phyloP scores from a whole-genome alignment of 768 basidiomycete species.

The Tylopilus cervinicoccineus region DNA sequence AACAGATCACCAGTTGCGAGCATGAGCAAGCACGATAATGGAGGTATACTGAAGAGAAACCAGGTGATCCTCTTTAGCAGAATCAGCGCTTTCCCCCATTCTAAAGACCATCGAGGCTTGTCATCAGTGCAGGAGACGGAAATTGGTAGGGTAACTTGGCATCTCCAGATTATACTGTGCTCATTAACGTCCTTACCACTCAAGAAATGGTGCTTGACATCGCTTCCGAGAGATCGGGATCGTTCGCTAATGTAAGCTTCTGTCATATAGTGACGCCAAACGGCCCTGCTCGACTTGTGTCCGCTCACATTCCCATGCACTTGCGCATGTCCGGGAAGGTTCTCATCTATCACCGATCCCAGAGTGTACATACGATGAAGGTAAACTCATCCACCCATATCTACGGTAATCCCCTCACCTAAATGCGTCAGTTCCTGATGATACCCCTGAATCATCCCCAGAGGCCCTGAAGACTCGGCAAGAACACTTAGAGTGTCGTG shows the following conservation, averaged over 20 bases:
- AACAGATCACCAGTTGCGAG: slow-evolving; percentile 3
- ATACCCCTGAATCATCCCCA: slow-evolving; percentile 30
- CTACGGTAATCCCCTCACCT: background rate
- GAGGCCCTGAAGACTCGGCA: slow-evolving; percentile 59
- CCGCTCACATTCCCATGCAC: slow-evolving; percentile 68
- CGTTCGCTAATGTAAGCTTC: slow-evolving; percentile 2
- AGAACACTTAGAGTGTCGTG: slow-evolving; percentile 63
- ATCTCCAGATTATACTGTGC: slow-evolving; percentile 3
- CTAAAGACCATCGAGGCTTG: slow-evolving; percentile 30
- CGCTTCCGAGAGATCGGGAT: background rate
- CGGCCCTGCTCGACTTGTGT: slow-evolving; percentile 75
- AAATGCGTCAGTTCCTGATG: slow-evolving; percentile 31
- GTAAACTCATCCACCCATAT: slow-evolving; percentile 29
- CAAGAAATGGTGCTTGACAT: slow-evolving; percentile 57
- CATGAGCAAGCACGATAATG: background rate
- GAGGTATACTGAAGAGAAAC: slow-evolving; percentile 20
- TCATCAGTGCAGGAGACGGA: slow-evolving; percentile 65
- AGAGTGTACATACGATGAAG: slow-evolving; percentile 76
- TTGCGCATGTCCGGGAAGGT: slow-evolving; percentile 58
- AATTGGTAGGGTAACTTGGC: slow-evolving; percentile 47
- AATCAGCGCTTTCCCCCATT: background rate
- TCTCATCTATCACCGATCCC: slow-evolving; percentile 49
- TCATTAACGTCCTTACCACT: slow-evolving; percentile 12
- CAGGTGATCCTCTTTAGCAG: slow-evolving; percentile 15
- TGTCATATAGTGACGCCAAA: slow-evolving; percentile 57